A percentile compares a stretch with the other conserved stretches of the same genome.
phyloP scores from a whole-genome alignment of 2,329 filamentous ascomycete species.

The Ophiostoma ulmi region DNA sequence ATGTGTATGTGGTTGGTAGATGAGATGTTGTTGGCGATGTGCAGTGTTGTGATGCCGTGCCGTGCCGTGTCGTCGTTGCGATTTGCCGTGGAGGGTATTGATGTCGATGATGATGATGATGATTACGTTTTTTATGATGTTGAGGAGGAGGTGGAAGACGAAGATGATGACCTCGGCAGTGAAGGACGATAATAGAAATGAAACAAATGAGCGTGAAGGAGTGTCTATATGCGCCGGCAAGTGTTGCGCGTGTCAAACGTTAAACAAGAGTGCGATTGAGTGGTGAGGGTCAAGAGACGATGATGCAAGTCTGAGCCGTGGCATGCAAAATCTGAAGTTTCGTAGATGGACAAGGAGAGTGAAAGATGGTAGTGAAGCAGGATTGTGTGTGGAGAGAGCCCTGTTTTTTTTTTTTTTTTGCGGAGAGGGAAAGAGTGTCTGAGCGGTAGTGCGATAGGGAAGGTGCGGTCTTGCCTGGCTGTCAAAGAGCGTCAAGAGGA shows the following conservation, averaged over 20 bases:
- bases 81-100: not conserved
- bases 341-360: not conserved
- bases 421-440: slow-evolving; percentile 6
- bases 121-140: not conserved
- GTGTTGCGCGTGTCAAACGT: slow-evolving; percentile 1
- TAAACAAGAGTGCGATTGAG: not conserved
- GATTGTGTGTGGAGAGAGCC: slow-evolving; percentile 12
- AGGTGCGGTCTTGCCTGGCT: not conserved
- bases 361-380: not conserved
- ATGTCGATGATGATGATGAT: not conserved
- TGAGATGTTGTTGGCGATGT: not conserved
- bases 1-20: not conserved
- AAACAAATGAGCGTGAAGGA: not conserved
- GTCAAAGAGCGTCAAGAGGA: not conserved
- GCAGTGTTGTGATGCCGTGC: no score
- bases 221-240: not conserved
- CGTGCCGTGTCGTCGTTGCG: not conserved
- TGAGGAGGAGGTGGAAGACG: not conserved
- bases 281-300: not conserved
- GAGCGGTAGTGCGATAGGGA: slow-evolving; percentile 2
- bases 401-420: not conserved
- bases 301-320: slow-evolving; percentile 11
- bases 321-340: not conserved
- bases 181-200: not conserved
- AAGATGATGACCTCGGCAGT: not conserved